These are phyloP conservation scores for Kingdonia uniflora DNA, from an alignment of 164 flowering plant species.

Conservation along the genomic window DNA sequence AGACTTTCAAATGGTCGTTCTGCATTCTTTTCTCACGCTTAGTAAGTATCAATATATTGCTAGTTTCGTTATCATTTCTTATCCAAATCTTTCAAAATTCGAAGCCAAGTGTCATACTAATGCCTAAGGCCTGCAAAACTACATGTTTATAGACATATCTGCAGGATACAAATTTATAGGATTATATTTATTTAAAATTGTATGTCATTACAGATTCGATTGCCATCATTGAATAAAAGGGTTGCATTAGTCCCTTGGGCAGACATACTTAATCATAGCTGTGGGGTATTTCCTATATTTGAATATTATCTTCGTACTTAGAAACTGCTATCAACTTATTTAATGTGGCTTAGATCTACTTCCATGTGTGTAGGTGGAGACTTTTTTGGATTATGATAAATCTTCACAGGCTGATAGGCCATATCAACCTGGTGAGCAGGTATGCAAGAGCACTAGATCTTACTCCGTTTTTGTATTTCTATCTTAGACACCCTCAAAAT, in stretches of 20 bases:
- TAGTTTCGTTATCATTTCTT: no score
- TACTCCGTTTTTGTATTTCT: not conserved
- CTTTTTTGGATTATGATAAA: slow-evolving; percentile 86
- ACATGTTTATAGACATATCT: no score
- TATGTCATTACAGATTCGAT: slow-evolving; percentile 48
- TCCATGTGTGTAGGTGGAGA: slow-evolving; percentile 57
- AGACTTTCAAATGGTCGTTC: slow-evolving; percentile 93
- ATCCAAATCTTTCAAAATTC: no score
- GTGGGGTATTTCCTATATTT: slow-evolving; percentile 44
- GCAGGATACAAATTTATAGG: no score
- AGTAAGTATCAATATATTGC: slow-evolving; percentile 63
- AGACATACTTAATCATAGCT: slow-evolving; percentile 94
- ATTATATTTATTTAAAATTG: not conserved
- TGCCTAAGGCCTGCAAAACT: no score
- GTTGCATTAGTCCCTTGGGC: slow-evolving; percentile 99
- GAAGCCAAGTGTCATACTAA: no score
- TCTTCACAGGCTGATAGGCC: slow-evolving; percentile 78
- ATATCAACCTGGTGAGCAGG: slow-evolving; percentile 99
- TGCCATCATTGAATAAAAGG: slow-evolving; percentile 86
- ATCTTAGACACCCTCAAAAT: not conserved
- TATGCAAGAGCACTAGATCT: slow-evolving; percentile 19
- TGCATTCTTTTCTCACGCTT: slow-evolving; percentile 96
- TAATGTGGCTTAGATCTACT: no score
- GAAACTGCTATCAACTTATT: not conserved
- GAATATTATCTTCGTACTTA: not conserved